Evolutionary conservation across 139 green algal genomes (phyloP), one percentile per base, ranked within the genome.

Genomic region (Auxenochlorella pyrenoidosa): DNA sequence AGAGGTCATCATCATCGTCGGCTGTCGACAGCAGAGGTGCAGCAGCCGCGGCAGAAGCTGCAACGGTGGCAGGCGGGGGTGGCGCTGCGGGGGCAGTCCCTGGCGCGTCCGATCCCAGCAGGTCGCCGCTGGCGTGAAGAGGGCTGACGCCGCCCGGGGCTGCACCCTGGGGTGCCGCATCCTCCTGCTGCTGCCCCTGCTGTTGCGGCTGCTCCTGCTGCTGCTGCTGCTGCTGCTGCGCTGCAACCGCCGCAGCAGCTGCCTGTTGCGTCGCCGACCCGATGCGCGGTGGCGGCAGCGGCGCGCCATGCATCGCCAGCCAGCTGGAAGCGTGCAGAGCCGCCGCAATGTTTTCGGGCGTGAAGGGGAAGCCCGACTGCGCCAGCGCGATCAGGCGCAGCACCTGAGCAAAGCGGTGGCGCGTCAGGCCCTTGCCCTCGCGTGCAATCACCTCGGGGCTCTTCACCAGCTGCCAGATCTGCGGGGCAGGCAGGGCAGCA

Each of bases 371-470:
- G 30, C 66, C 75, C 30, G 58, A 73, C 54, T 92, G 89, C 30
- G 89, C 92, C 47, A 91, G 77, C 0, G 92, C 92, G 19, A 94
- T 83, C 1, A 94, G 81, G 30, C 91, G 88, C 51, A 94, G 85
- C 34, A 89, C 79, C 26, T 89, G 76, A 2, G 84, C 76, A 82
- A 94, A 94, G 54, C 91, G 89, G 40, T 87, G 76, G 47, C 76
- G 54, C 3, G 54, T 86, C 54, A 94, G 83, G 36, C 91, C 91
- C 34, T 88, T 89, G 26, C 85, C 89, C 66, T 87, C 73, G 0
- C 77, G 75, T 1, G 79, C 79, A 22, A 87, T 84, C n/a, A 87
- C 79, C 43, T 75, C 76, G 0, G 76, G 44, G 6, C 79, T 51
- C 71, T 94, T 93, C 1, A 89, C 90, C 65, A 78, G 79, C 38